Evolutionary conservation across 805 yeast genomes (phyloP), one percentile per base, ranked within the genome.

Genomic region (Metschnikowia cubensis): DNA sequence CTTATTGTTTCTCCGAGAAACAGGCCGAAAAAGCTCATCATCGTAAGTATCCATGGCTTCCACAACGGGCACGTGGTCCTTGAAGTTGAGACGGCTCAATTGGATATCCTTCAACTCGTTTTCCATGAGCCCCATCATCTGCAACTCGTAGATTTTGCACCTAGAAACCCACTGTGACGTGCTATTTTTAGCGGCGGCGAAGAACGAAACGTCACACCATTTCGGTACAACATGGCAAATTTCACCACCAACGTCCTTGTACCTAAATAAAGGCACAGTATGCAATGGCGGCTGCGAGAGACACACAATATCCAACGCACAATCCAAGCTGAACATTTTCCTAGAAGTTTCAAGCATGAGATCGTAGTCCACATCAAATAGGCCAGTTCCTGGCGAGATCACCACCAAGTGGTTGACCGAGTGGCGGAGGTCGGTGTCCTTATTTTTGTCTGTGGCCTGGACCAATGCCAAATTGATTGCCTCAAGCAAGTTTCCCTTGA

Each of bases 71-170:
- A 63, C 64, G 4, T 69, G 62, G 22, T 54, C 62, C 50, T 41
- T 61, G 44, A 53, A 65, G 11, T 72, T 75, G 45, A 90, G 68
- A 45, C 84, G 77, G 15, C 83, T 84, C 10, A 91, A 79, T 7
- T 83, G 80, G 6, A 86, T 80, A 11, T 85, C 81, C 55, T 83
- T 82, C 50, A 84, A 73, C 60, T 94, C 97, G 59, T 88, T 89
- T 60, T 92, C 98, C 85, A 92, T 89, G 6, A 94, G 80, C 0
- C 98, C 98, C 95, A 92, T 92, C 97, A 94, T 94, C 65, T 94
- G 98, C 17, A 94, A 69, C 60, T 92, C 98, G 65, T 94, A 92
- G 45, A 94, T 91, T 59, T 89, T 89, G 66, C 97, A 90, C 34
- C 94, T 74, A 0, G 99, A 97, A n/a, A 85, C 79, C 97, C 98